phyloP scores from a whole-genome alignment of 306 rosid genomes.

The Glycyrrhiza uralensis region DNA sequence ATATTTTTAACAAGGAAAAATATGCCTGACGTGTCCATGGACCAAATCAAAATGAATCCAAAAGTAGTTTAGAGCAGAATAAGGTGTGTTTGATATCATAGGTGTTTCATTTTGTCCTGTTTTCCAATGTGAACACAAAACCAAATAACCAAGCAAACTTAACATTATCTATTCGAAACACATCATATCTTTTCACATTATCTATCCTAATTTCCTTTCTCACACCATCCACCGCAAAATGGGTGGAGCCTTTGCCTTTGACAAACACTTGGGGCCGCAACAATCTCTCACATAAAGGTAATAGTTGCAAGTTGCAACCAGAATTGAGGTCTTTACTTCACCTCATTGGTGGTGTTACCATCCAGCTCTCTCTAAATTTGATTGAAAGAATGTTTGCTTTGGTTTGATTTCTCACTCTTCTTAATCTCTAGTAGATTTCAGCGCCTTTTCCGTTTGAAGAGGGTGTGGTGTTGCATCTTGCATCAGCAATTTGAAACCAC shows the following conservation, averaged over 20 bases:
- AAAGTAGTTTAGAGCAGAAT: too few species aligned
- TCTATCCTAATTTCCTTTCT: slow-evolving; percentile 21
- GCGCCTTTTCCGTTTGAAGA: not conserved
- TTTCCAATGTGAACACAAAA: not conserved
- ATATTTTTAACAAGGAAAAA: too few species aligned
- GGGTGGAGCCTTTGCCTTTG: not conserved
- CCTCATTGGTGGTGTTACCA: too few species aligned
- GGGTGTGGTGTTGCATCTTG: too few species aligned
- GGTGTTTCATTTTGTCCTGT: not conserved
- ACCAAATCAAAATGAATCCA: too few species aligned
- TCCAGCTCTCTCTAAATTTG: too few species aligned
- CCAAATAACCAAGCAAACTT: not conserved
- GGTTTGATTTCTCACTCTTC: too few species aligned
- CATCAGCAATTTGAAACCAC: too few species aligned
- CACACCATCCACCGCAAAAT: slow-evolving; percentile 9
- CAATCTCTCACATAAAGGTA: not conserved
- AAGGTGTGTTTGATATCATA: not conserved
- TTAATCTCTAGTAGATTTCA: not conserved
- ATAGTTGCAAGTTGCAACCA: not conserved
- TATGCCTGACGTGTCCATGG: too few species aligned
- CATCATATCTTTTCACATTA: slow-evolving; percentile 3
- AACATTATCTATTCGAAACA: not conserved
- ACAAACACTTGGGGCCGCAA: not conserved
- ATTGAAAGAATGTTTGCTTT: not conserved
- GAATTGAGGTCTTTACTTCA: not conserved